These are phyloP conservation scores for Gossypioides kirkii DNA, from an alignment of 345 rosid species.

Conservation along the genomic window DNA sequence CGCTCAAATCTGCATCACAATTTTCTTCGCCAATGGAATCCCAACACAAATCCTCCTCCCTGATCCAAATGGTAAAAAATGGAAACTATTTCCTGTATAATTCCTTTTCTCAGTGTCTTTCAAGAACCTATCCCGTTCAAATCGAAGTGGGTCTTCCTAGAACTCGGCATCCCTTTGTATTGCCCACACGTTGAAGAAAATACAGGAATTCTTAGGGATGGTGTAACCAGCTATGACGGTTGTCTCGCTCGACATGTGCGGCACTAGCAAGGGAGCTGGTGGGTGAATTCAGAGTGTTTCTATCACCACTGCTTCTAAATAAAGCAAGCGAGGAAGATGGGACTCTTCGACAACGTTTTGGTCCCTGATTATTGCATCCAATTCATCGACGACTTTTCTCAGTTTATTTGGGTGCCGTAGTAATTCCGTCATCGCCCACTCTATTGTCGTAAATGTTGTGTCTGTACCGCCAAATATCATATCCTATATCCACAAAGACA, in stretches of 20 bases:
- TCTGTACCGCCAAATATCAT: slow-evolving; percentile 4
- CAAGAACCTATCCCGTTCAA: slow-evolving; percentile 20
- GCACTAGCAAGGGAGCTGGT: slow-evolving; percentile 7
- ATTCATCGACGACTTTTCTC: slow-evolving; percentile 4
- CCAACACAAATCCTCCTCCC: slow-evolving; percentile 27
- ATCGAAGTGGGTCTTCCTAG: slow-evolving; percentile 13
- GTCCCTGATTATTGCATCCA: slow-evolving; percentile 12
- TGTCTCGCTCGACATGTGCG: background rate
- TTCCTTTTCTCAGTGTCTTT: slow-evolving; percentile 1
- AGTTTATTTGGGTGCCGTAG: slow-evolving; percentile 6
- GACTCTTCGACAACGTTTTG: slow-evolving; percentile 19
- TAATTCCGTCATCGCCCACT: slow-evolving; percentile 26
- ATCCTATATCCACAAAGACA: slow-evolving; percentile 3
- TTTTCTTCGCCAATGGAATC: slow-evolving; percentile 16
- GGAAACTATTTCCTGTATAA: slow-evolving; percentile 4
- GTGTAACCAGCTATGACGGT: slow-evolving; percentile 3
- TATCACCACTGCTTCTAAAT: slow-evolving; percentile 8
- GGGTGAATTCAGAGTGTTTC: slow-evolving; percentile 17
- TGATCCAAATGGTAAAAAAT: slow-evolving; percentile 21
- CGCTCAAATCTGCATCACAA: background rate
- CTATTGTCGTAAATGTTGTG: slow-evolving; percentile 1
- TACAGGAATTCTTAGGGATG: slow-evolving; percentile 10
- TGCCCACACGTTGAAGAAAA: background rate
- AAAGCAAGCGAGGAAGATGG: slow-evolving; percentile 2
- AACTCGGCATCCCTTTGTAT: slow-evolving; percentile 10